Percentiles rank a stretch among this genome's conserved stretches.
Conservation (phyloP, 495 filamentous ascomycete genomes). For the Penicillium crystallinum region DNA sequence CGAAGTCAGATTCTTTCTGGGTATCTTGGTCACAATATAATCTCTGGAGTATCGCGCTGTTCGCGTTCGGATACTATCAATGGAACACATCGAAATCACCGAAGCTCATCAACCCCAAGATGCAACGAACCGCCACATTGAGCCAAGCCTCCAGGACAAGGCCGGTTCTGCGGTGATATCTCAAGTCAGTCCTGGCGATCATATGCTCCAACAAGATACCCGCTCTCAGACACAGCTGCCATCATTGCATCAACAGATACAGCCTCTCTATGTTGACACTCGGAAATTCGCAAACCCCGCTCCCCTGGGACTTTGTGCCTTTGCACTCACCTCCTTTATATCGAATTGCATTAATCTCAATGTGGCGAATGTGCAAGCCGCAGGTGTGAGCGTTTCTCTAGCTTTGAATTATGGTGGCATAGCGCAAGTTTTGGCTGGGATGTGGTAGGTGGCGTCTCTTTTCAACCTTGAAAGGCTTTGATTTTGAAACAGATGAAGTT, state of each 20-base stretch:
- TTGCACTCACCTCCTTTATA: conserved; percentile 84
- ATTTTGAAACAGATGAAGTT: no score
- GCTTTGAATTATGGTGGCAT: conserved; percentile 71
- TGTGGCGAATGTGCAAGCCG: conserved; percentile 45
- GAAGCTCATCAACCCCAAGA: no score
- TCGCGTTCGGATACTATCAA: no score
- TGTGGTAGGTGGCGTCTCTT: conserved; percentile 63
- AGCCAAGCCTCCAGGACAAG: no score
- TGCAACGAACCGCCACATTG: no score
- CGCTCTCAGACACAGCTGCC: neutral
- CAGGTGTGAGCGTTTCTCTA: conserved; percentile 58
- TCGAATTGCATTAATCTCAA: conserved; percentile 69
- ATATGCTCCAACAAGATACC: neutral
- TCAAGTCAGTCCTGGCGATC: conserved; percentile 5
- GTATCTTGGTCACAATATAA: no score
- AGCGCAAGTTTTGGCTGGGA: conserved; percentile 78
- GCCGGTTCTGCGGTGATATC: conserved; percentile 1
- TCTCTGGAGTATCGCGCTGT: no score
- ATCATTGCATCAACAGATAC: neutral
- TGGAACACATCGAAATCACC: no score
- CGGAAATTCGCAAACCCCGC: conserved; percentile 74
- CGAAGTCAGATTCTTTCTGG: no score
- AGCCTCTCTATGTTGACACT: conserved; percentile 38
- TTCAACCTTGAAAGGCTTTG: neutral
- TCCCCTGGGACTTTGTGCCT: conserved; percentile 70